Conservation (phyloP, 225 moss, liverwort and hornwort genomes). For the Pleurozium schreberi region DNA sequence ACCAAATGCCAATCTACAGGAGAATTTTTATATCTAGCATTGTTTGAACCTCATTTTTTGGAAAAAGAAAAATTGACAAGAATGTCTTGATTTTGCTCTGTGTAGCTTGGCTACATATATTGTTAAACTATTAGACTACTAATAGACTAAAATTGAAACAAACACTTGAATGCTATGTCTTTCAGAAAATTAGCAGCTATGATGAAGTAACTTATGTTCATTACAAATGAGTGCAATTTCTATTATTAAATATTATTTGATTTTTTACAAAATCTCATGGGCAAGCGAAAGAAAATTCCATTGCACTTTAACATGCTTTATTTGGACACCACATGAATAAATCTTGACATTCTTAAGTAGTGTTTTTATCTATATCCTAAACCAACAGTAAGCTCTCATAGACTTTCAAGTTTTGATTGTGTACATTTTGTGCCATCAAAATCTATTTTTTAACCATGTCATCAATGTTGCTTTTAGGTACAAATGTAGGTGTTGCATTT, state of each 20-base stretch:
- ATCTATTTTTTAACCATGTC: not conserved
- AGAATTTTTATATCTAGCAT: not conserved
- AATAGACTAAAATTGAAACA: not conserved
- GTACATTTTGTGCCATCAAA: not conserved
- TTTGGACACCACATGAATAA: rapidly evolving
- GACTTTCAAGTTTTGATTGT: not conserved
- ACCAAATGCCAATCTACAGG: too few relatives aligned
- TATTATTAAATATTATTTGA: not conserved
- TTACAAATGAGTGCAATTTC: not conserved
- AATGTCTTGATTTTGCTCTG: rapidly evolving
- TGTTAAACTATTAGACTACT: not conserved
- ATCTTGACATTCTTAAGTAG: not conserved
- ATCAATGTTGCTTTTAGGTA: not conserved
- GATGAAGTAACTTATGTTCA: too few relatives aligned
- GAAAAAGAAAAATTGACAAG: not conserved
- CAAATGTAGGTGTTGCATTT: too few relatives aligned
- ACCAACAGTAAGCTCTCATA: not conserved
- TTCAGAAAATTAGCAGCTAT: not conserved
- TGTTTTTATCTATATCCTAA: rapidly evolving
- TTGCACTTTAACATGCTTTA: not conserved
- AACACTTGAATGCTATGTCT: not conserved
- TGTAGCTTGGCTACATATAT: not conserved
- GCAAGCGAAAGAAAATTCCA: not conserved
- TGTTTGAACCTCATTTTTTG: rapidly evolving
- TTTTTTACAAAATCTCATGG: not conserved